These are phyloP conservation scores for Jasminum sambac DNA, from an alignment of 257 asterid species.

Conservation along the genomic window DNA sequence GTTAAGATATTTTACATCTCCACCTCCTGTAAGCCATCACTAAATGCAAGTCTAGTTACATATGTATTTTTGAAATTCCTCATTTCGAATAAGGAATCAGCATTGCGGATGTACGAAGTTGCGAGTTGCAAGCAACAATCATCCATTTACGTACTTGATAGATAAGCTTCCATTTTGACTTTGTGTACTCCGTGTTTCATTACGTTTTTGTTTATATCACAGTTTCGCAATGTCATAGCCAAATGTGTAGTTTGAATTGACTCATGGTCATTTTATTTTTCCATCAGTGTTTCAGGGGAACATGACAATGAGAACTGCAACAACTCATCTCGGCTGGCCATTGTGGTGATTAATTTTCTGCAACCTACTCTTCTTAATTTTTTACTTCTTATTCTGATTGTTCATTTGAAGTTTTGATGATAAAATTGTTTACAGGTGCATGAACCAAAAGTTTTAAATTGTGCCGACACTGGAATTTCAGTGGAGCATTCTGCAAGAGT, in stretches of 20 bases:
- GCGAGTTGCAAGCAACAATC: not conserved
- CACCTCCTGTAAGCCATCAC: not conserved
- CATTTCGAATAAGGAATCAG: not conserved
- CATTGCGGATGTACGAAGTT: not conserved
- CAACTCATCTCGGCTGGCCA: constrained; percentile 29
- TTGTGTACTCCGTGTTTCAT: not conserved
- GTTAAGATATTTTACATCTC: not conserved
- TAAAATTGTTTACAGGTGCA: constrained; percentile 23
- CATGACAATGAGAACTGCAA: constrained; percentile 20
- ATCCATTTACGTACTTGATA: not conserved
- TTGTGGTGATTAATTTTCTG: constrained; percentile 26
- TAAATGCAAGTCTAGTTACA: not conserved
- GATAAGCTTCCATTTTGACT: not conserved
- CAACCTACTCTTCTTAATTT: constrained; percentile 1
- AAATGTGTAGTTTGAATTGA: not conserved
- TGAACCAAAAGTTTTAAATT: constrained; percentile 17
- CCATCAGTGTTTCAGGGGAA: constrained; percentile 14
- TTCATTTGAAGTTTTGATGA: constrained; percentile 2
- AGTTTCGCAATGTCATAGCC: not conserved
- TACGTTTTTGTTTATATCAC: not conserved
- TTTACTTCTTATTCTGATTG: not conserved
- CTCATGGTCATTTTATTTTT: not conserved
- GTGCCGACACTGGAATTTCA: constrained; percentile 13
- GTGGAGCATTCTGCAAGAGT: constrained; percentile 7
- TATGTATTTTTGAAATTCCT: not conserved